phyloP scores from a whole-genome alignment of 495 filamentous ascomycete genomes.

The Emericellopsis terricola region DNA sequence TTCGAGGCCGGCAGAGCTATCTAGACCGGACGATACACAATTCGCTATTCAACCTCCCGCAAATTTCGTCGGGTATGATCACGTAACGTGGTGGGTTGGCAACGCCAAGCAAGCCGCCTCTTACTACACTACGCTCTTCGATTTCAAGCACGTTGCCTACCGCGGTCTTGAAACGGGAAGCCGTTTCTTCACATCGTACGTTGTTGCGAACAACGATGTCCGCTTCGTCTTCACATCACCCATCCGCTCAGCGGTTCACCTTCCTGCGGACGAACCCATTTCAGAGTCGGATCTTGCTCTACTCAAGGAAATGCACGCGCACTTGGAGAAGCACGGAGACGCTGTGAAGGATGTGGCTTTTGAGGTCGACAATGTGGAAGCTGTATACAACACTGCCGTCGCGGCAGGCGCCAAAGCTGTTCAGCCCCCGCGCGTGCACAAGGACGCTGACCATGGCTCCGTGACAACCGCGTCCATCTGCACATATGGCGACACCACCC shows the following conservation, averaged over 20 bases:
- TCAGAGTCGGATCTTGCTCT: slow-evolving; percentile 32
- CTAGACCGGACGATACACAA: slow-evolving; percentile 1
- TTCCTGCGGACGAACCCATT: slow-evolving; percentile 31
- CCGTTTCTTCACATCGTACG: slow-evolving; percentile 57
- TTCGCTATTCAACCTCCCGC: slow-evolving; percentile 24
- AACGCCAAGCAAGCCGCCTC: slow-evolving; percentile 87
- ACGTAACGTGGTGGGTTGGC: slow-evolving; percentile 84
- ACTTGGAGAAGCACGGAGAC: slow-evolving; percentile 71
- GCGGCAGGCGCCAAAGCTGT: slow-evolving; percentile 48
- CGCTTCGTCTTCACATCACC: slow-evolving; percentile 76
- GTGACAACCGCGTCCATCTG: slow-evolving; percentile 57
- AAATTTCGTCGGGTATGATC: slow-evolving; percentile 69
- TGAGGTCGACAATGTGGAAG: slow-evolving; percentile 68
- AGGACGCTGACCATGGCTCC: slow-evolving; percentile 32
- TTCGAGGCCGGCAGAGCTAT: slow-evolving; percentile 3
- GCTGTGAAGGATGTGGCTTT: slow-evolving; percentile 86
- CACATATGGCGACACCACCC: slow-evolving; percentile 85
- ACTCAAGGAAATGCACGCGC: slow-evolving; percentile 51
- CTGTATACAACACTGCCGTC: slow-evolving; percentile 53
- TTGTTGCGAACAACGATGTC: slow-evolving; percentile 58
- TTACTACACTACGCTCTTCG: slow-evolving; percentile 72
- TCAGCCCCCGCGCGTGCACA: slow-evolving; percentile 29
- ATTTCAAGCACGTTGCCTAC: slow-evolving; percentile 67
- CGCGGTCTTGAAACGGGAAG: slow-evolving; percentile 73
- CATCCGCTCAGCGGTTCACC: slow-evolving; percentile 39